Conservation (phyloP, 169 alveolate genomes). For the Miamiensis avidus region DNA sequence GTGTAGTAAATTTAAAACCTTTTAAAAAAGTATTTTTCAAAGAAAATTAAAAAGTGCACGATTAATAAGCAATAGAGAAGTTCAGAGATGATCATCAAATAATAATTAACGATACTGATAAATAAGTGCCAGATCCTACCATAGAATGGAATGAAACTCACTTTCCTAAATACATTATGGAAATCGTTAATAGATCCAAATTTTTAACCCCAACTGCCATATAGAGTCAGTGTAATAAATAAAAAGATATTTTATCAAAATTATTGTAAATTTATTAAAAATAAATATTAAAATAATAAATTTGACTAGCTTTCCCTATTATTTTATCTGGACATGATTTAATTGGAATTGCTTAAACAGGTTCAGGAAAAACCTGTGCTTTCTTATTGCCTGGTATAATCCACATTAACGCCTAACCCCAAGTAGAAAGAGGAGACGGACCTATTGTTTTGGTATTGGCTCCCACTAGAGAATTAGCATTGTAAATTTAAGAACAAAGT, state of each 20-base stretch:
- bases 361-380: slow-evolving; percentile 98
- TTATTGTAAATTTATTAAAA: slow-evolving; percentile 20
- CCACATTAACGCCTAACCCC: slow-evolving; percentile 92
- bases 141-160: slow-evolving; percentile 89
- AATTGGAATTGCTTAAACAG: slow-evolving; percentile 99
- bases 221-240: slow-evolving; percentile 88
- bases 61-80: slow-evolving; percentile 85
- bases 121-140: slow-evolving; percentile 92
- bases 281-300: too few relatives aligned
- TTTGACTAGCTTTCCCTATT: slow-evolving; percentile 91
- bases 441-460: slow-evolving; percentile 98
- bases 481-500: slow-evolving; percentile 95
- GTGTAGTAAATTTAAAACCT: slow-evolving; percentile 78
- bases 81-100: slow-evolving; percentile 78
- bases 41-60: slow-evolving; percentile 84
- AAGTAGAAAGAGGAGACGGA: slow-evolving; percentile 91
- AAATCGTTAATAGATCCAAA: slow-evolving; percentile 83
- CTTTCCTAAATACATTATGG: slow-evolving; percentile 92
- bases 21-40: slow-evolving; percentile 93
- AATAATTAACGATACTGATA: slow-evolving; percentile 88
- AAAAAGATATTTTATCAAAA: too few relatives aligned
- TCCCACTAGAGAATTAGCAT: slow-evolving; percentile 99
- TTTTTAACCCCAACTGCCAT: slow-evolving; percentile 95
- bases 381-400: slow-evolving; percentile 96
- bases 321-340: slow-evolving; percentile 95